phyloP scores from a whole-genome alignment of 495 filamentous ascomycete genomes.

The Hyphodiscus hymeniophilus region DNA sequence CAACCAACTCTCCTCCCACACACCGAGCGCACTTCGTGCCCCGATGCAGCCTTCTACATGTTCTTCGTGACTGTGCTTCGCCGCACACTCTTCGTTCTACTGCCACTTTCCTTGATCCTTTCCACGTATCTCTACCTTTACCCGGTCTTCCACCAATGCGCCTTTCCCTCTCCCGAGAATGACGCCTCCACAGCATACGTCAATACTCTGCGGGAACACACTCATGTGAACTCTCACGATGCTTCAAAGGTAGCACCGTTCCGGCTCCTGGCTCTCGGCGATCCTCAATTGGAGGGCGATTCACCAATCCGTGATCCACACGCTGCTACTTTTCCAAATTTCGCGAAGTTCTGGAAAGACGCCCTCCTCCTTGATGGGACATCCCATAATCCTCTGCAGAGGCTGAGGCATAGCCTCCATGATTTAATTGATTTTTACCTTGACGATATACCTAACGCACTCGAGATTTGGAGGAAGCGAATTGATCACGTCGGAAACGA shows the following conservation, averaged over 20 bases:
- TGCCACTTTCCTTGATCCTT: constrained; percentile 59
- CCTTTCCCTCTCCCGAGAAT: constrained; percentile 56
- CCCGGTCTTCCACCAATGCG: constrained; percentile 69
- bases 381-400: constrained; percentile 23
- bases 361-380: constrained; percentile 33
- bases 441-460: constrained; percentile 55
- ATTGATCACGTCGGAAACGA: constrained; percentile 91
- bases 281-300: constrained; percentile 94
- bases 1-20: neutral
- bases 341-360: constrained; percentile 43
- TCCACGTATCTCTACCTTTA: constrained; percentile 84
- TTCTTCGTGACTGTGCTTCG: constrained; percentile 50
- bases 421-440: constrained; percentile 44
- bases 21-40: neutral
- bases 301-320: constrained; percentile 61
- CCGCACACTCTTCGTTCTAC: constrained; percentile 53
- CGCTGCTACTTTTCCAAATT: constrained; percentile 51
- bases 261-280: constrained; percentile 80
- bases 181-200: constrained; percentile 27
- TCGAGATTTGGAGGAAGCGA: constrained; percentile 61
- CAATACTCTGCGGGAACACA: constrained; percentile 30
- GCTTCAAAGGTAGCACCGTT: constrained; percentile 60
- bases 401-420: constrained; percentile 24
- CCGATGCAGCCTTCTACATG: constrained; percentile 31
- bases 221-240: constrained; percentile 1